Percentiles rank a stretch among this genome's conserved stretches.
Conservation (phyloP, 805 yeast genomes). For the Trichomonascus vanleenenianus region DNA sequence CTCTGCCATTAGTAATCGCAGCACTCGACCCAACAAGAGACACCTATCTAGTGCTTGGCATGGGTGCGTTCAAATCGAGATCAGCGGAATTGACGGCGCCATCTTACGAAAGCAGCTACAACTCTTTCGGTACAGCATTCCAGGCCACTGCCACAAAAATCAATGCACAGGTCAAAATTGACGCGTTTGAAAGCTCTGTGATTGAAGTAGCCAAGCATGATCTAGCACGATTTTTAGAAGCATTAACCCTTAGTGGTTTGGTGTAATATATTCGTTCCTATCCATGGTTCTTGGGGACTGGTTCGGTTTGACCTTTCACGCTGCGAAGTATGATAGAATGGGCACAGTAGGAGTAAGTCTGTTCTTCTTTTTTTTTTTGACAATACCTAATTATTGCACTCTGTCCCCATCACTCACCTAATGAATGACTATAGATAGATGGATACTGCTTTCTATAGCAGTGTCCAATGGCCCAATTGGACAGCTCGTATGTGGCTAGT, state of each 20-base stretch:
- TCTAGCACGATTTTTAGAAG: conserved; percentile 77
- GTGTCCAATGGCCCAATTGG: too few species aligned
- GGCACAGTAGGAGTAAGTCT: background rate
- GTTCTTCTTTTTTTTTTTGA: too few species aligned
- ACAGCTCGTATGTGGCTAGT: too few species aligned
- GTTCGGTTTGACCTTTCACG: background rate
- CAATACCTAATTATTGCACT: too few species aligned
- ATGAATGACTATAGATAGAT: too few species aligned
- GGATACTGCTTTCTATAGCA: too few species aligned
- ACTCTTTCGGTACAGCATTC: conserved; percentile 85
- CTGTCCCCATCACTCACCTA: too few species aligned
- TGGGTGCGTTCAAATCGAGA: conserved; percentile 71
- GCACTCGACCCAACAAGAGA: conserved; percentile 64
- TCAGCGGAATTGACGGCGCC: background rate
- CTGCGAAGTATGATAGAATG: background rate
- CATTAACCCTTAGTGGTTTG: conserved; percentile 66
- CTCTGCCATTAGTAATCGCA: conserved; percentile 79
- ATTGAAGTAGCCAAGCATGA: conserved; percentile 88
- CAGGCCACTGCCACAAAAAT: conserved; percentile 79
- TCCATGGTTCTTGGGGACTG: background rate
- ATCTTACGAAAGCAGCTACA: conserved; percentile 29
- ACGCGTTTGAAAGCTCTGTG: conserved; percentile 90
- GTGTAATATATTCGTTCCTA: conserved; percentile 16
- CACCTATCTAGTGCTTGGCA: conserved; percentile 80
- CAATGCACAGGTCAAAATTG: conserved; percentile 84